These are phyloP conservation scores for Phaseolus lunatus DNA, from an alignment of 306 rosid species.

Conservation along the genomic window DNA sequence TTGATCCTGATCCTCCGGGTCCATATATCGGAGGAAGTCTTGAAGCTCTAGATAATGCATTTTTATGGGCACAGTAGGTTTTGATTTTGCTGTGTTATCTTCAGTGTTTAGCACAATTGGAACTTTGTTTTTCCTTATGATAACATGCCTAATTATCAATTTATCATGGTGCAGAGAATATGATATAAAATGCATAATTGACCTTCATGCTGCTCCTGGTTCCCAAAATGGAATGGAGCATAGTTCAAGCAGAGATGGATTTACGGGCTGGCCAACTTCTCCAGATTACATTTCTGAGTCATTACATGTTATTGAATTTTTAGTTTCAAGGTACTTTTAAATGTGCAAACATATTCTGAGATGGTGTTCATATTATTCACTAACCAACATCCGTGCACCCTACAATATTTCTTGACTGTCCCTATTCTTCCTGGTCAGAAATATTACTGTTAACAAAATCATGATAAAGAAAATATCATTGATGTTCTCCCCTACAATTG, in stretches of 20 bases:
- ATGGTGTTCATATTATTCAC: slow-evolving; percentile 11
- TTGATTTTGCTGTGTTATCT: slow-evolving; percentile 42
- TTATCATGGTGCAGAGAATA: slow-evolving; percentile 66
- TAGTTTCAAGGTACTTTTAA: slow-evolving; percentile 72
- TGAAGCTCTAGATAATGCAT: slow-evolving; percentile 91
- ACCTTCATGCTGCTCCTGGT: slow-evolving; percentile 94
- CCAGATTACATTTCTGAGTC: slow-evolving; percentile 69
- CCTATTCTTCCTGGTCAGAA: neutral
- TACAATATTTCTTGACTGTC: neutral
- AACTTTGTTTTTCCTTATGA: slow-evolving; percentile 41
- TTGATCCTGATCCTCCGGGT: slow-evolving; percentile 92
- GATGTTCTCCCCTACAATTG: neutral
- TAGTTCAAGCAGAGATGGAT: slow-evolving; percentile 90
- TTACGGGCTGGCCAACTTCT: slow-evolving; percentile 71
- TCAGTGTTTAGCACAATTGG: slow-evolving; percentile 13
- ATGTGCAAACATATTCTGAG: slow-evolving; percentile 28
- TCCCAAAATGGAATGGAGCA: slow-evolving; percentile 97
- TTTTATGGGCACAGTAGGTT: slow-evolving; percentile 96
- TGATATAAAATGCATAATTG: slow-evolving; percentile 84
- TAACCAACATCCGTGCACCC: neutral
- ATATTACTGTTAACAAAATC: slow-evolving; percentile 7
- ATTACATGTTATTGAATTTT: slow-evolving; percentile 78
- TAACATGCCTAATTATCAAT: slow-evolving; percentile 29
- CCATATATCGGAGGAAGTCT: slow-evolving; percentile 90
- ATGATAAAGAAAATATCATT: neutral